Conservation (phyloP, 495 filamentous ascomycete species). For the Penicillium angulare region DNA sequence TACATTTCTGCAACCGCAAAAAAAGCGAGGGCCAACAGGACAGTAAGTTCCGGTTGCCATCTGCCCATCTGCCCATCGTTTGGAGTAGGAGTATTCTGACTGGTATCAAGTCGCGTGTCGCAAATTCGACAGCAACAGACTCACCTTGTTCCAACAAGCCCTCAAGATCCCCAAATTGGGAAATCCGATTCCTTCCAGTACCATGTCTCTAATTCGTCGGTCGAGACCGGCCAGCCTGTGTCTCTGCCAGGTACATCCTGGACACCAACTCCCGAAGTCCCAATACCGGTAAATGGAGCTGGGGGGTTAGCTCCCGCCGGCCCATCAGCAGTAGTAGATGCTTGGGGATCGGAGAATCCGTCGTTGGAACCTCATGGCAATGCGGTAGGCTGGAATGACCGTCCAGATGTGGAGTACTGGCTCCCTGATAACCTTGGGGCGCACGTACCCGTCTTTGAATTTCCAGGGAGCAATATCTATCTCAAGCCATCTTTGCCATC, state of each 20-base stretch:
- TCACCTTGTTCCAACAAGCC: constrained; percentile 13
- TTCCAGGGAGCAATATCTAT: constrained; percentile 39
- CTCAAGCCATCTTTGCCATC: constrained; percentile 40
- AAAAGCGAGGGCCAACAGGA: constrained; percentile 41
- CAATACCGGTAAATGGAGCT: constrained; percentile 24
- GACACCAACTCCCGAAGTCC: constrained; percentile 17
- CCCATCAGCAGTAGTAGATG: constrained; percentile 13
- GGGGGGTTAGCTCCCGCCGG: constrained; percentile 10
- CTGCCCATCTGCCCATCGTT: constrained; percentile 1
- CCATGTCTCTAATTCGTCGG: constrained; percentile 18
- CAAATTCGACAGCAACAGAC: constrained; percentile 45
- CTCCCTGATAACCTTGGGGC: constrained; percentile 38
- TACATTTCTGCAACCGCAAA: constrained; percentile 45
- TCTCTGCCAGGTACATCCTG: constrained; percentile 22
- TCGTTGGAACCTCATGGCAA: constrained; percentile 25
- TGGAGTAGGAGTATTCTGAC: constrained; percentile 7
- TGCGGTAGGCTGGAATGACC: constrained; percentile 31
- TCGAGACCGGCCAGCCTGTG: constrained; percentile 17
- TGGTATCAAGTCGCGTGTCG: constrained; percentile 31
- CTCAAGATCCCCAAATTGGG: constrained; percentile 10
- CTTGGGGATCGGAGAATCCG: constrained; percentile 23
- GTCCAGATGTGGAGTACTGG: constrained; percentile 40
- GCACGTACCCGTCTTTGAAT: constrained; percentile 38
- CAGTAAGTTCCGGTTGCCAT: constrained; percentile 30
- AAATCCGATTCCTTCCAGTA: constrained; percentile 23